Conservation (phyloP, 2,329 filamentous ascomycete genomes). For the Zymoseptoria brevis region DNA sequence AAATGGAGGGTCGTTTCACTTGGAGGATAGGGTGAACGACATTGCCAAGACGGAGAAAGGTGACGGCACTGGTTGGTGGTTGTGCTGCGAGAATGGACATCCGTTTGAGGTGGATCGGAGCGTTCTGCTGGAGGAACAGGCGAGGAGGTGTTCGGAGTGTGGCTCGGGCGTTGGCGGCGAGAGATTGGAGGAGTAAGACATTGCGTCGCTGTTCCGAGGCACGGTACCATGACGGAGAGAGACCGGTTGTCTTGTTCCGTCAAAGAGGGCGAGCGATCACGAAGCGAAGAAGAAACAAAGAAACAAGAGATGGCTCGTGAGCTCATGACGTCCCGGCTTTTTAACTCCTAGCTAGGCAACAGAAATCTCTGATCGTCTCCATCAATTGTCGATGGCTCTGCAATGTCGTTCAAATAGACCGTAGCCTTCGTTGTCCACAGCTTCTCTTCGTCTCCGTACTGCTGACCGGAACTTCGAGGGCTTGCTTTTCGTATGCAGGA, state of each 20-base stretch:
- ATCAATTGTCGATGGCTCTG: not conserved
- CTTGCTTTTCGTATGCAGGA: too few relatives aligned
- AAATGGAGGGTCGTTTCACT: conserved; percentile 26
- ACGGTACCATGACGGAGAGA: too few relatives aligned
- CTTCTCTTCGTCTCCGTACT: too few relatives aligned
- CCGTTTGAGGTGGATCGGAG: conserved; percentile 35
- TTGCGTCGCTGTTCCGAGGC: too few relatives aligned
- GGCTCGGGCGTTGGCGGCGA: conserved; percentile 49
- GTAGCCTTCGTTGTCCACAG: not conserved
- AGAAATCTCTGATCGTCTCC: not conserved
- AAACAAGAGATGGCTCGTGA: not conserved
- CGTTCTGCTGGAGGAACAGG: conserved; percentile 53
- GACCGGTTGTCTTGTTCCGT: not conserved
- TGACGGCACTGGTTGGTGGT: conserved; percentile 51
- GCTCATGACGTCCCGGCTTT: not conserved
- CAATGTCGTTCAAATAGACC: not conserved
- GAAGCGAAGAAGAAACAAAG: not conserved
- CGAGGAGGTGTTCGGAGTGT: conserved; percentile 55
- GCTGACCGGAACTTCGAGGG: too few relatives aligned
- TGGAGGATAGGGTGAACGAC: conserved; percentile 47
- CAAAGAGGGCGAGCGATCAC: too few relatives aligned
- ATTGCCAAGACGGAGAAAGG: conserved; percentile 41
- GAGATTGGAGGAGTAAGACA: conserved; percentile 6
- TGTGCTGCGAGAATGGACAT: conserved; percentile 50
- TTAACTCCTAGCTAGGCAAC: not conserved